Percentiles rank a stretch among this genome's conserved stretches.
phyloP scores from a whole-genome alignment of 164 flowering plant species.

The Saururus chinensis region DNA sequence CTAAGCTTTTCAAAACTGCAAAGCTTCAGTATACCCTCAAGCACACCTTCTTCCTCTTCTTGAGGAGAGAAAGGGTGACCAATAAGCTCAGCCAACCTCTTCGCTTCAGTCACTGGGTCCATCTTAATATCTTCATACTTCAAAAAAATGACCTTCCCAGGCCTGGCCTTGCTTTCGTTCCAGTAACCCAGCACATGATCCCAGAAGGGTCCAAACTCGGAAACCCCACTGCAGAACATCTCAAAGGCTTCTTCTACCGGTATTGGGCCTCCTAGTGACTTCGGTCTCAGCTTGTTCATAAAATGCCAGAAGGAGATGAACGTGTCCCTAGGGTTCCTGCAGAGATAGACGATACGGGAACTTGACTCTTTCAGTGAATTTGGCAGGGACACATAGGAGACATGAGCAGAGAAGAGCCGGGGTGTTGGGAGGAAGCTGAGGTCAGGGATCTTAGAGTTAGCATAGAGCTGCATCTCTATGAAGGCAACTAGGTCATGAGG shows the following conservation, averaged over 20 bases:
- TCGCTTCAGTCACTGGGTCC: neutral
- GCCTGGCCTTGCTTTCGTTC: conserved; percentile 5
- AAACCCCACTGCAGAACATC: conserved; percentile 10
- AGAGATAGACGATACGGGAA: conserved; percentile 9
- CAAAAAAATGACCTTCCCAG: neutral
- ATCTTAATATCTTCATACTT: conserved; percentile 7
- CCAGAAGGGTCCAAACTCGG: conserved; percentile 4
- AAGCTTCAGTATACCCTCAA: conserved; percentile 1
- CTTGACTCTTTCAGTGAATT: neutral
- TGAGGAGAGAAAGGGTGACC: neutral
- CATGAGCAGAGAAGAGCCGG: neutral
- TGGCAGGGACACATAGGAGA: neutral
- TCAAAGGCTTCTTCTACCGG: conserved; percentile 13
- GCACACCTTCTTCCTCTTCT: conserved; percentile 4
- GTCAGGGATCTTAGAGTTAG: neutral
- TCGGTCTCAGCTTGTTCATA: conserved; percentile 5
- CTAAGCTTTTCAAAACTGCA: conserved; percentile 5
- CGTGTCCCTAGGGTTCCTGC: conserved; percentile 9
- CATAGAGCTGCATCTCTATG: neutral
- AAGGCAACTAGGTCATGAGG: conserved; percentile 3
- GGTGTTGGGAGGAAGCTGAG: neutral
- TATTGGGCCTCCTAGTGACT: neutral
- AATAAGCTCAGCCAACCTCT: conserved; percentile 3
- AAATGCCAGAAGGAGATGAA: conserved; percentile 13
- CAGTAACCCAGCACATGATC: conserved; percentile 6